Conservation (phyloP, 176 grass and related monocot genomes). For the Zea luxurians region DNA sequence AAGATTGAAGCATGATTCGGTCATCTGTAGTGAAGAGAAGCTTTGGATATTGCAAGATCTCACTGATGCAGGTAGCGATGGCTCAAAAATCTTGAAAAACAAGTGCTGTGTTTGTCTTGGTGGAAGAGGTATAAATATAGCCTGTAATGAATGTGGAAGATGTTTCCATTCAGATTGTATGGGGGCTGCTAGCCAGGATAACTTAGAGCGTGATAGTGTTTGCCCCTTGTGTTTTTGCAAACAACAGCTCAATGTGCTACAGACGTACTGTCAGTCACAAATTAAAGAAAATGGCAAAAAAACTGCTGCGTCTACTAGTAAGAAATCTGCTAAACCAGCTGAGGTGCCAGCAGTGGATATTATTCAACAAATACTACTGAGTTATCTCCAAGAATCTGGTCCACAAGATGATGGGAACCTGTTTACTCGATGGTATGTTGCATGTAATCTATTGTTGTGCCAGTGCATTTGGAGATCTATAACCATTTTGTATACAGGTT, state of each 20-base stretch:
- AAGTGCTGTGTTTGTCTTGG: slow-evolving; percentile 82
- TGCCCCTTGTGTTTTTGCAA: slow-evolving; percentile 87
- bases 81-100: slow-evolving; percentile 52
- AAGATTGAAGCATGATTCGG: slow-evolving; percentile 87
- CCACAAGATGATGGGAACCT: slow-evolving; percentile 81
- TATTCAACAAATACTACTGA: slow-evolving; percentile 89
- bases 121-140: slow-evolving; percentile 73
- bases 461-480: slow-evolving; percentile 18
- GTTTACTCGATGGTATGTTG: slow-evolving; percentile 85
- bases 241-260: slow-evolving; percentile 75
- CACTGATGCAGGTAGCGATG: slow-evolving; percentile 44
- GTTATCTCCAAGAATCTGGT: slow-evolving; percentile 83
- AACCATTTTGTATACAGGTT: slow-evolving; percentile 62
- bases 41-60: slow-evolving; percentile 92
- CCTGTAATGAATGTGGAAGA: slow-evolving; percentile 71
- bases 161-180: slow-evolving; percentile 97
- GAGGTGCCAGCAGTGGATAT: slow-evolving; percentile 56
- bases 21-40: slow-evolving; percentile 61
- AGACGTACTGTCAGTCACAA: slow-evolving; percentile 70
- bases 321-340: slow-evolving; percentile 50
- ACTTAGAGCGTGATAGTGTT: slow-evolving; percentile 57
- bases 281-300: slow-evolving; percentile 68
- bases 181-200: slow-evolving; percentile 69
- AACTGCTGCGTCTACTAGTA: slow-evolving; percentile 42
- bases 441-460: slow-evolving; percentile 34